phyloP scores from a whole-genome alignment of 225 moss, liverwort and hornwort genomes.

The Pseudoscleropodium purum region DNA sequence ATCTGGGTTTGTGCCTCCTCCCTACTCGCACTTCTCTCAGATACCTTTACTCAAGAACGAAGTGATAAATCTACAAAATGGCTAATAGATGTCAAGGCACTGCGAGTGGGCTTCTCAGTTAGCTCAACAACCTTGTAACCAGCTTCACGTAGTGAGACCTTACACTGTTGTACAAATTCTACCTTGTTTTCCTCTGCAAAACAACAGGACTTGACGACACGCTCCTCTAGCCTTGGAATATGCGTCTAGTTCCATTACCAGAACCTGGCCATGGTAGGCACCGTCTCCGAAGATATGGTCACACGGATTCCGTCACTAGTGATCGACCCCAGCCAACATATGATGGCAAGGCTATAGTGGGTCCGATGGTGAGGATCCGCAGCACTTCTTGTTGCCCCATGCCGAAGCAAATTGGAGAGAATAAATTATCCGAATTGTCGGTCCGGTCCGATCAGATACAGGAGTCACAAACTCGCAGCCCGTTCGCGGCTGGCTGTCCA shows the following conservation, averaged over 20 bases:
- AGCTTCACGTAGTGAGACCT: not conserved
- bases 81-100: not conserved
- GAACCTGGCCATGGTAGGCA: not conserved
- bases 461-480: constrained; percentile 16
- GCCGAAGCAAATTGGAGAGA: not conserved
- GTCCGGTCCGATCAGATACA: constrained; percentile 17
- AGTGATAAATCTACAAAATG: not conserved
- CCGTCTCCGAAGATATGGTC: not conserved
- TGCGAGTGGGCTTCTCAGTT: not conserved
- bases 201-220: not conserved
- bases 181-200: not conserved
- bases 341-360: not conserved
- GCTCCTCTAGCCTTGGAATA: not conserved
- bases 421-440: not conserved
- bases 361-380: not conserved
- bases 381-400: not conserved
- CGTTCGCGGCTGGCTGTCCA: constrained; percentile 6
- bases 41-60: not conserved
- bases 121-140: not conserved
- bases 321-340: not conserved
- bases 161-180: not conserved
- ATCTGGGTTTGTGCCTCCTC: not conserved
- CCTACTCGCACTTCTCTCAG: not conserved
- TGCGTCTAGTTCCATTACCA: not conserved
- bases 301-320: not conserved